These are phyloP conservation scores for Cyclocybe aegerita DNA, from an alignment of 768 basidiomycete species.

Conservation along the genomic window DNA sequence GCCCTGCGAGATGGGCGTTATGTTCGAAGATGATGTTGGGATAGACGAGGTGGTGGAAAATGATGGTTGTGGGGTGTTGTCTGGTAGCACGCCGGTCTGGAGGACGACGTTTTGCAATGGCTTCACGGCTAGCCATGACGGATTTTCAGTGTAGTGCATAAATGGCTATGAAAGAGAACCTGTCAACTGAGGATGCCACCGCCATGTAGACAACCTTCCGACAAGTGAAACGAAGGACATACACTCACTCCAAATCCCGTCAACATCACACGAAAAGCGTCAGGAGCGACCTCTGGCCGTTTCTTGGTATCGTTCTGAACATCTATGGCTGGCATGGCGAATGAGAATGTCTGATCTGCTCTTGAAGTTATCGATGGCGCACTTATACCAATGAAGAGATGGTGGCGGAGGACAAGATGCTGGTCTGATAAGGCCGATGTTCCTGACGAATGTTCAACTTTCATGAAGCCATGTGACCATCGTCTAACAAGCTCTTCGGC, in stretches of 20 bases:
- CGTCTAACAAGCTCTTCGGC: no score
- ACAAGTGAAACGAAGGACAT: neutral
- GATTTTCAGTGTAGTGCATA: conserved; percentile 54
- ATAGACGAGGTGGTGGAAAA: conserved; percentile 7
- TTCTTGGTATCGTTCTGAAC: neutral
- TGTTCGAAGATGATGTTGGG: conserved; percentile 8
- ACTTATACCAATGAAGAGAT: neutral
- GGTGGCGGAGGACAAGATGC: neutral
- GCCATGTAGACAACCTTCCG: conserved; percentile 16
- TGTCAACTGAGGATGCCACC: neutral
- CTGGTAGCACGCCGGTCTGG: conserved; percentile 32
- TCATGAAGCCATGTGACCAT: no score
- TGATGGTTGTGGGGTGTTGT: conserved; percentile 8
- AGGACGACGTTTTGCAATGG: conserved; percentile 59
- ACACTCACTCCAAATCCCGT: conserved; percentile 37
- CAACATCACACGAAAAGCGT: conserved; percentile 32
- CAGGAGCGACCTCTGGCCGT: conserved; percentile 9
- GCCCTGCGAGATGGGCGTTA: conserved; percentile 9
- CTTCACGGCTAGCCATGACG: conserved; percentile 71
- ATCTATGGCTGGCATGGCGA: conserved; percentile 5
- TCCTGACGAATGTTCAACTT: no score
- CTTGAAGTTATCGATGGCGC: neutral
- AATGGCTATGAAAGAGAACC: conserved; percentile 43
- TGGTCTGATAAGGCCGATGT: neutral
- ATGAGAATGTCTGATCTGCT: neutral